A percentile compares a stretch with the other conserved stretches of the same genome.
Conservation (phyloP, 352 stramenopile genomes). For the Pythium dissotocum region DNA sequence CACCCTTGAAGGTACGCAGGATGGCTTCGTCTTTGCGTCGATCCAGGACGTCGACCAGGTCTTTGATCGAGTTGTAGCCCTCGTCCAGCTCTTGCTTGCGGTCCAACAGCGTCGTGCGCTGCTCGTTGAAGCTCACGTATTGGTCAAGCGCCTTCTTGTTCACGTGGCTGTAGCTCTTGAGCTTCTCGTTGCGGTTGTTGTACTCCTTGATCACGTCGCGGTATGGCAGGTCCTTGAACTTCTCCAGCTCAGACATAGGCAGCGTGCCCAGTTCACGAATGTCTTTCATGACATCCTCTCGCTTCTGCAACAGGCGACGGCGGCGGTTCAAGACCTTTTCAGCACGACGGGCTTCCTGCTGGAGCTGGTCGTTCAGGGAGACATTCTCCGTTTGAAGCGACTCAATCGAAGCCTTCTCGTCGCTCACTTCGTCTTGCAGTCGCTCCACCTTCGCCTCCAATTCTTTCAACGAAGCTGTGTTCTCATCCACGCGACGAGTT, state of each 20-base stretch:
- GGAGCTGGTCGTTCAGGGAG: constrained; percentile 79
- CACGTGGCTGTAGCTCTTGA: constrained; percentile 98
- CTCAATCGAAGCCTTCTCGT: constrained; percentile 49
- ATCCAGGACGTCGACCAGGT: constrained; percentile 91
- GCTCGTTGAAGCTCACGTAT: constrained; percentile 98
- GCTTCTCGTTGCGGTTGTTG: constrained; percentile 93
- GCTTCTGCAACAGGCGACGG: constrained; percentile 80
- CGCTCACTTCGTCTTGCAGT: constrained; percentile 53
- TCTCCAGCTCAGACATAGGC: constrained; percentile 91
- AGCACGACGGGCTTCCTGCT: constrained; percentile 71
- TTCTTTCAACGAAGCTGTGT: constrained; percentile 56
- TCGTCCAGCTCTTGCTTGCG: constrained; percentile 96
- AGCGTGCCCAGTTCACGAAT: constrained; percentile 98
- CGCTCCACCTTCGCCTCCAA: constrained; percentile 57
- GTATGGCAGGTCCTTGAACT: constrained; percentile 88
- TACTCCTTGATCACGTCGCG: constrained; percentile 94
- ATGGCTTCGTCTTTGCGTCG: constrained; percentile 99
- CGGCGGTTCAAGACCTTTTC: constrained; percentile 87
- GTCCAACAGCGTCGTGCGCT: constrained; percentile 87
- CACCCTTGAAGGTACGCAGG: constrained; percentile 97
- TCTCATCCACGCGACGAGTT: constrained; percentile 64
- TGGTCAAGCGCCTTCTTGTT: constrained; percentile 99
- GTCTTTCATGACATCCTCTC: constrained; percentile 94
- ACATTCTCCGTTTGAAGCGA: constrained; percentile 59
- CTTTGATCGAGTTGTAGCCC: constrained; percentile 88